These are phyloP conservation scores for Penicillium thymicola DNA, from an alignment of 2,329 filamentous ascomycete species.

Conservation along the genomic window DNA sequence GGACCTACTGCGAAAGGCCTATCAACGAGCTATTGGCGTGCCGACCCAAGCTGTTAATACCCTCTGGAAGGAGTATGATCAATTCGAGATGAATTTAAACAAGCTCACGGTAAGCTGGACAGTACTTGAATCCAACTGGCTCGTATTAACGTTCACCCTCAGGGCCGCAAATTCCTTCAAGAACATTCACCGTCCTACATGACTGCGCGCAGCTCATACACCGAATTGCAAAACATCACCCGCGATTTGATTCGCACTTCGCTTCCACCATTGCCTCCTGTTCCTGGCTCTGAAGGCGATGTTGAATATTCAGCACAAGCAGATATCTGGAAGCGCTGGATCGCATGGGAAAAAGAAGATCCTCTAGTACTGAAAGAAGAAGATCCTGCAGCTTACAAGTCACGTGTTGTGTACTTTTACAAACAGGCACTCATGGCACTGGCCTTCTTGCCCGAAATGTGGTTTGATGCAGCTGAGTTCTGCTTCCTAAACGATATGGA, in stretches of 20 bases:
- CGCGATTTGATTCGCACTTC: slow-evolving; percentile 72
- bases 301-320: slow-evolving; percentile 81
- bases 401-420: slow-evolving; percentile 83
- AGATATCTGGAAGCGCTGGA: slow-evolving; percentile 88
- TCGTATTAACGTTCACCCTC: slow-evolving; percentile 9
- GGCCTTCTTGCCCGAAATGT: slow-evolving; percentile 91
- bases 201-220: slow-evolving; percentile 88
- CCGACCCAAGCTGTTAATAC: slow-evolving; percentile 79
- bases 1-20: slow-evolving; percentile 86
- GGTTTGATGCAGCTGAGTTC: slow-evolving; percentile 93
- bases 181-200: slow-evolving; percentile 92
- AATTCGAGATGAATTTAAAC: slow-evolving; percentile 91
- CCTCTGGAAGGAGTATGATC: slow-evolving; percentile 96
- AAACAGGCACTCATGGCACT: slow-evolving; percentile 91
- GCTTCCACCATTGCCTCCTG: slow-evolving; percentile 76
- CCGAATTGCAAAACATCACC: slow-evolving; percentile 84
- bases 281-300: slow-evolving; percentile 81
- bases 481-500: slow-evolving; percentile 75
- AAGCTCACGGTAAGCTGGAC: slow-evolving; percentile 68
- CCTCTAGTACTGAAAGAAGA: slow-evolving; percentile 82
- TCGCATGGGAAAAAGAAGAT: slow-evolving; percentile 92
- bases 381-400: slow-evolving; percentile 69
- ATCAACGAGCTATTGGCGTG: slow-evolving; percentile 82
- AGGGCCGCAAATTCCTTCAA: slow-evolving; percentile 92
- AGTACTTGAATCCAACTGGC: neutral